A percentile compares a stretch with the other conserved stretches of the same genome.
Conservation (phyloP, 2,329 filamentous ascomycete genomes). For the Furcasterigmium sp. region DNA sequence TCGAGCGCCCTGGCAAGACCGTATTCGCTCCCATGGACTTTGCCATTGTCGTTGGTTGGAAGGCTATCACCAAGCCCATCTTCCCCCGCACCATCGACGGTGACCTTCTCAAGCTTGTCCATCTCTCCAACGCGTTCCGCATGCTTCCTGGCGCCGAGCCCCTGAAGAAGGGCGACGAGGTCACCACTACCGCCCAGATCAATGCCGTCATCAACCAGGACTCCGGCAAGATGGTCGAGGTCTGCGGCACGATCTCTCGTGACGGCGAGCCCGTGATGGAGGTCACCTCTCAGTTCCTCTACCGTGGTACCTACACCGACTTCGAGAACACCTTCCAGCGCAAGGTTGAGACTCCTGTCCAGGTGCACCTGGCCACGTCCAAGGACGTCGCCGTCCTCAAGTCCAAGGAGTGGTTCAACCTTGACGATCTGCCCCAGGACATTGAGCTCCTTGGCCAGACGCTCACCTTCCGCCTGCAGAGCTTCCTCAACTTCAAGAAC, state of each 20-base stretch:
- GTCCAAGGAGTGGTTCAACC: conserved; percentile 96
- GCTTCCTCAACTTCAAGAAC: conserved; percentile 90
- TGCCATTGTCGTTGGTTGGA: conserved; percentile 96
- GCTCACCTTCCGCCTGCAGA: conserved; percentile 91
- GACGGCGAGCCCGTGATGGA: conserved; percentile 89
- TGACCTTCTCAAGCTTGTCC: conserved; percentile 90
- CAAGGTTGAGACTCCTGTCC: conserved; percentile 92
- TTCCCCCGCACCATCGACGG: conserved; percentile 96
- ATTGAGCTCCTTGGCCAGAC: conserved; percentile 89
- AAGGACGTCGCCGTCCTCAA: conserved; percentile 92
- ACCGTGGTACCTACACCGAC: conserved; percentile 87
- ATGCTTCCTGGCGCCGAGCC: conserved; percentile 96
- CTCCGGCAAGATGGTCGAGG: conserved; percentile 98
- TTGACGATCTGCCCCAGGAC: conserved; percentile 65
- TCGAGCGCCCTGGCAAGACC: conserved; percentile 89
- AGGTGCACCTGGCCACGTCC: conserved; percentile 78
- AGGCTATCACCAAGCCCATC: conserved; percentile 98
- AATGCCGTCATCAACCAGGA: conserved; percentile 98
- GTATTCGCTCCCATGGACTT: conserved; percentile 98
- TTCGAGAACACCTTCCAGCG: conserved; percentile 98
- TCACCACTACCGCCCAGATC: conserved; percentile 90
- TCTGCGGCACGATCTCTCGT: conserved; percentile 92
- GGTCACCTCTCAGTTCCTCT: conserved; percentile 96
- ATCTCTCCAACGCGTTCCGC: conserved; percentile 94
- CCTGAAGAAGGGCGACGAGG: conserved; percentile 88